A percentile compares a stretch with the other conserved stretches of the same genome.
These are phyloP conservation scores for Talaromyces islandicus DNA, from an alignment of 2,329 filamentous ascomycete genomes.

Conservation along the genomic window DNA sequence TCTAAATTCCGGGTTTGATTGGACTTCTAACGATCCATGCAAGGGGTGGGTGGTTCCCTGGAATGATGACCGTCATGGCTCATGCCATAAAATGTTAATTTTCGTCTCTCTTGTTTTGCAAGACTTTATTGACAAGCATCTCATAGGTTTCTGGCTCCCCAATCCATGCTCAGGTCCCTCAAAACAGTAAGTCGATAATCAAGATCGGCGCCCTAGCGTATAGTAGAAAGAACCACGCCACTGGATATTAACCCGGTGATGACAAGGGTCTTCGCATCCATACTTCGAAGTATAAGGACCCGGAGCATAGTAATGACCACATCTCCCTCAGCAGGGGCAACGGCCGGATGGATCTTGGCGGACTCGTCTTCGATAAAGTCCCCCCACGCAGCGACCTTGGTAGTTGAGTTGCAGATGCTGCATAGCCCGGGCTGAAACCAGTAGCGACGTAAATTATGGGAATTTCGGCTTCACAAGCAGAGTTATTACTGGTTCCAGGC, in stretches of 20 bases:
- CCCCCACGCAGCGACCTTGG: slow-evolving; percentile 11
- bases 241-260: slow-evolving; percentile 30
- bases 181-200: slow-evolving; percentile 31
- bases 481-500: slow-evolving; percentile 14
- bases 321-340: slow-evolving; percentile 19
- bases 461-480: slow-evolving; percentile 21
- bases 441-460: slow-evolving; percentile 29
- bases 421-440: slow-evolving; percentile 25
- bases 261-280: slow-evolving; percentile 22
- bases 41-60: neutral
- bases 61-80: neutral
- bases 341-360: slow-evolving; percentile 16
- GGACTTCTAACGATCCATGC: neutral
- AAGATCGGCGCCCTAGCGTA: slow-evolving; percentile 29
- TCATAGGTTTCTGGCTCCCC: slow-evolving; percentile 25
- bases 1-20: neutral
- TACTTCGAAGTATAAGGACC: slow-evolving; percentile 26
- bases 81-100: neutral
- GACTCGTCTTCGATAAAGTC: slow-evolving; percentile 19
- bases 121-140: slow-evolving; percentile 28
- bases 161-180: slow-evolving; percentile 31
- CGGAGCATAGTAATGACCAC: slow-evolving; percentile 29
- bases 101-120: slow-evolving; percentile 17
- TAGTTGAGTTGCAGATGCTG: slow-evolving; percentile 16
- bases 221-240: slow-evolving; percentile 33